These are phyloP conservation scores for thale cress (Arabidopsis thaliana) DNA, from an alignment of 345 rosid species.

Conservation along the genomic window TAIR10.1 NC_003076.8:4251501-4252000, in stretches of 20 bases:
- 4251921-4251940: constrained; percentile 64
- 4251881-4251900: neutral
- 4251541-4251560: constrained; percentile 98
- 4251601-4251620: constrained; percentile 96
- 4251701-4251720: constrained; percentile 32
- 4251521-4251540: constrained; percentile 98
- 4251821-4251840: constrained; percentile 43
- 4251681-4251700: constrained; percentile 10
- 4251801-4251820: constrained; percentile 97
- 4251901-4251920: neutral
- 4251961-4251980: constrained; percentile 97
- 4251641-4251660: constrained; percentile 41
- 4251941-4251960: constrained; percentile 94
- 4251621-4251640: constrained; percentile 93
- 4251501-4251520: constrained; percentile 52
- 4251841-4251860: constrained; percentile 11
- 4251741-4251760: constrained; percentile 96
- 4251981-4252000: constrained; percentile 99
- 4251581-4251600: constrained; percentile 94
- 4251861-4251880: constrained; percentile 11
- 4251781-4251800: constrained; percentile 99
- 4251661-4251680: constrained; percentile 14
- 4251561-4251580: constrained; percentile 98
- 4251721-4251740: constrained; percentile 88
- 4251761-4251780: constrained; percentile 98